Conservation (phyloP, 306 rosid species). For the Morella rubra region DNA sequence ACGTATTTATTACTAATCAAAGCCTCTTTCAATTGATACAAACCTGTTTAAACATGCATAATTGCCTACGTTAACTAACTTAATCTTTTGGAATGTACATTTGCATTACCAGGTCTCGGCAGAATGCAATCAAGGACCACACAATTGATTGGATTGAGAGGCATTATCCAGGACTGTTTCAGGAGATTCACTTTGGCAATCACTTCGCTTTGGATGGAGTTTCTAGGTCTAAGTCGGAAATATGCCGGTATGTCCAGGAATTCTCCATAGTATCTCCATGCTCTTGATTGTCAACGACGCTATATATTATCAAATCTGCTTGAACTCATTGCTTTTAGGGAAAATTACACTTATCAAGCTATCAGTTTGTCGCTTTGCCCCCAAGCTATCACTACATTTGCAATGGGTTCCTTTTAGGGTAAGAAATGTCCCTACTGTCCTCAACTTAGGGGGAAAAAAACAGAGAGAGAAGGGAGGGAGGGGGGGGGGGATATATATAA, state of each 20-base stretch:
- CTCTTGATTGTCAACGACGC: conserved; percentile 4
- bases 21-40: background rate
- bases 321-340: background rate
- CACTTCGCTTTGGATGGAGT: conserved; percentile 89
- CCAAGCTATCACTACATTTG: too few species aligned
- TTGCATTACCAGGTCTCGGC: conserved; percentile 67
- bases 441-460: too few species aligned
- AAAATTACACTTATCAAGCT: too few species aligned
- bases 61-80: conserved; percentile 25
- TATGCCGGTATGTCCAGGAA: conserved; percentile 63
- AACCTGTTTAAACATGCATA: conserved; percentile 22
- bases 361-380: too few species aligned
- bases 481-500: too few species aligned
- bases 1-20: conserved; percentile 57
- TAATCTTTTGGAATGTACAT: conserved; percentile 13
- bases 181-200: conserved; percentile 94
- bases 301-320: conserved; percentile 3
- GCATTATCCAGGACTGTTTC: conserved; percentile 75
- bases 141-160: conserved; percentile 83
- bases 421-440: too few species aligned
- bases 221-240: conserved; percentile 82
- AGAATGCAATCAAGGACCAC: conserved; percentile 85
- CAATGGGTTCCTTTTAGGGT: too few species aligned
- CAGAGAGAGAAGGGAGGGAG: too few species aligned
- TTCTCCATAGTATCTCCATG: conserved; percentile 17